Evolutionary conservation across 805 yeast species (phyloP), one percentile per base, ranked within the genome.

Genomic region (Cyberlindnera misumaiensis): DNA sequence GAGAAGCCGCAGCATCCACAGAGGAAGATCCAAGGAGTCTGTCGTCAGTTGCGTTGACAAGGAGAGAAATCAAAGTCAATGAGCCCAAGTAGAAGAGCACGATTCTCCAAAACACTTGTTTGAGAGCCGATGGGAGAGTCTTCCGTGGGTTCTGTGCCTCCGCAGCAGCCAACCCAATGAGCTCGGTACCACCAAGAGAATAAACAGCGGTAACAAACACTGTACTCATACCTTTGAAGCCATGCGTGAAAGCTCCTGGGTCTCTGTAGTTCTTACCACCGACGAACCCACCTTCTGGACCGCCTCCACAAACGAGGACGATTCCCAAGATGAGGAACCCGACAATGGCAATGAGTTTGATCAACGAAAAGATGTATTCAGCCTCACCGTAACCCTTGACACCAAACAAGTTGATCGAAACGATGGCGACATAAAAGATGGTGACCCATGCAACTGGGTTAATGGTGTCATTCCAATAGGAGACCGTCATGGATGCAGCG

Each of bases 181-280:
- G 53, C 49, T 73, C 78, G 35, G 75, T 62, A 35, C 78, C 78
- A 42, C 73, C 62, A 49, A 74, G 75, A 9, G 77, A 71, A 53
- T 73, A 73, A 2, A 73, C 71, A 12, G 79, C 75, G 25, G 75
- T 72, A 26, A 72, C 76, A 50, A 74, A 73, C 16, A 73, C 77
- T 1, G 75, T 58, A 41, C 73, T 67, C 20, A 72, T 63, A 46
- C 77, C 78, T 47, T 73, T 73, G 52, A 73, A 73, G 8, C 75
- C 70, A 34, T 73, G 58, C 10, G 76, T 72, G 52, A 83, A 80
- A 0, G 88, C 77, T 36, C 90, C 90, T 12, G 78, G 78, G 35
- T 64, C 43, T 43, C 59, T 56, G 70, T 75, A 73, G 51, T 70
- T 65, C 36, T 55, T 55, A 28, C 68, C 72, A 37, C 74, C 69